These are phyloP conservation scores for Colletotrichum chrysophilum DNA, from an alignment of 2,329 filamentous ascomycete genomes.

Conservation along the genomic window DNA sequence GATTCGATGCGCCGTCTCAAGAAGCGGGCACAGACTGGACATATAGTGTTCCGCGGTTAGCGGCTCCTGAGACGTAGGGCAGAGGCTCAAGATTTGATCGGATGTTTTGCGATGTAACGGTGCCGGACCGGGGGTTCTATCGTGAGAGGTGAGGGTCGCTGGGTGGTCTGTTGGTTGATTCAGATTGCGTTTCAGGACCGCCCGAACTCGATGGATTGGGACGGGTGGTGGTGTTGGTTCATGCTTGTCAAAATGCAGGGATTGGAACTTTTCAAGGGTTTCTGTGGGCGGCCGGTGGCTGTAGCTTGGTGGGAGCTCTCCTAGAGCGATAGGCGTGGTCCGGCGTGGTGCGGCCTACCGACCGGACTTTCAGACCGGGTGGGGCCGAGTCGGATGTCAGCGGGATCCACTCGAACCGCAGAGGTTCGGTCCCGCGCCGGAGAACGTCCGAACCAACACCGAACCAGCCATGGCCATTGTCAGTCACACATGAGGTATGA, in stretches of 20 bases:
- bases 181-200: slow-evolving; percentile 9
- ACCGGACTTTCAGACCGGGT: background rate
- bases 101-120: background rate
- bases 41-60: too few species aligned
- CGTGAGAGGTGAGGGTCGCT: background rate
- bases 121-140: background rate
- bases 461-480: fast-evolving
- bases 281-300: fast-evolving
- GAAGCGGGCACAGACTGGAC: background rate
- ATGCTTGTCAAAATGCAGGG: background rate
- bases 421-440: background rate
- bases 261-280: background rate
- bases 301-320: background rate
- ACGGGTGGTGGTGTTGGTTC: background rate
- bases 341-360: background rate
- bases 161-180: background rate
- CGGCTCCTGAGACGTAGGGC: background rate
- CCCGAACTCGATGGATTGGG: background rate
- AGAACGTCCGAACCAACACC: fast-evolving
- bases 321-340: background rate
- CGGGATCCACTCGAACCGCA: background rate
- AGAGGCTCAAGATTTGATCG: background rate
- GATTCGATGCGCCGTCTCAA: background rate
- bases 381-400: background rate
- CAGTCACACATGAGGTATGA: fast-evolving